Percentiles rank a stretch among this genome's conserved stretches.
phyloP scores from a whole-genome alignment of 768 basidiomycete species.

The Leccinum obscurum region DNA sequence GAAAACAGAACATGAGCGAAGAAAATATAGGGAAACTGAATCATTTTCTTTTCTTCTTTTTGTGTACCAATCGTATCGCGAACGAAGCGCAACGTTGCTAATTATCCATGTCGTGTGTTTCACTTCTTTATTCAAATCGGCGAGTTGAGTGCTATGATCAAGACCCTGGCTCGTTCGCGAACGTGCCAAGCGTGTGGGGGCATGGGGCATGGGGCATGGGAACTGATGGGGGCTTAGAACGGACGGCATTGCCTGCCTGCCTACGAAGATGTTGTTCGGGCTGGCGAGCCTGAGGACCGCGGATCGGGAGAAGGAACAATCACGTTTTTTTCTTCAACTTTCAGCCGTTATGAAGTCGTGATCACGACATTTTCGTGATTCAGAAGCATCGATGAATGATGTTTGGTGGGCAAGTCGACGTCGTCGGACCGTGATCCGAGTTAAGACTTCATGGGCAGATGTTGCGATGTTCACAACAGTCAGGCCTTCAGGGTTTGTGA shows the following conservation, averaged over 20 bases:
- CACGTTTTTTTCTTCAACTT: background rate
- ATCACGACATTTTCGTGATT: background rate
- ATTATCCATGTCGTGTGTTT: background rate
- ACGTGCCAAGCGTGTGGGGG: background rate
- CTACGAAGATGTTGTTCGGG: background rate
- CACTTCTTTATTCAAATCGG: background rate
- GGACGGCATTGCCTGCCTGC: background rate
- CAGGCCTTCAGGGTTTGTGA: background rate
- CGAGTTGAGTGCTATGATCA: background rate
- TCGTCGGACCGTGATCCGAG: background rate
- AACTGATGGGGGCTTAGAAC: background rate
- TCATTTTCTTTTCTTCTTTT: background rate
- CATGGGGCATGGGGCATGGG: background rate
- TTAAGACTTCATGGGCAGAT: background rate
- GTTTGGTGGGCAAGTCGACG: background rate
- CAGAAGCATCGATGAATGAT: background rate
- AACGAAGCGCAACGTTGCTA: background rate
- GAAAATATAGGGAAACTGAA: background rate
- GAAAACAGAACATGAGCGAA: background rate
- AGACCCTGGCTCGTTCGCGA: background rate
- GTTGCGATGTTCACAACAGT: background rate
- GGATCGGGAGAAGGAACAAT: background rate
- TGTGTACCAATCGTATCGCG: background rate
- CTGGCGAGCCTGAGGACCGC: background rate
- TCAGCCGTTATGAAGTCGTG: background rate